These are phyloP conservation scores for Stachybotrys chlorohalonatus DNA, from an alignment of 2,329 filamentous ascomycete species.

Conservation along the genomic window DNA sequence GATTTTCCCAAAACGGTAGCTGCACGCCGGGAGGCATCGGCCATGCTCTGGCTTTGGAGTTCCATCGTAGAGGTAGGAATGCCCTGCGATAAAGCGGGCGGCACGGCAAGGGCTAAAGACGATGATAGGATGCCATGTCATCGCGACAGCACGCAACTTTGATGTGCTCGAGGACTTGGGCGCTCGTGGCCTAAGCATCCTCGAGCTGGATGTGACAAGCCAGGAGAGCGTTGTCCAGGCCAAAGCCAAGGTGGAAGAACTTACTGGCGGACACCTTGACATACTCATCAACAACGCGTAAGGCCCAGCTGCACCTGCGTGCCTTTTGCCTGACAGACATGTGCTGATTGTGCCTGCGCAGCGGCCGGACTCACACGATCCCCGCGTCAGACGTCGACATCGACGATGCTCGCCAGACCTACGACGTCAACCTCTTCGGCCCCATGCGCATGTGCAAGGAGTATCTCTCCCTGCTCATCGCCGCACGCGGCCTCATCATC, in stretches of 20 bases:
- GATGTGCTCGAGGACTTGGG: conserved; percentile 37
- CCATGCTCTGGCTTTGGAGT: conserved; percentile 42
- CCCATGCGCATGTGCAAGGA: conserved; percentile 46
- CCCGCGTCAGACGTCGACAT: conserved; percentile 43
- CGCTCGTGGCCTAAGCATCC: conserved; percentile 35
- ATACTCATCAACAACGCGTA: conserved; percentile 53
- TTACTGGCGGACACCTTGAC: conserved; percentile 45
- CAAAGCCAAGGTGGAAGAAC: conserved; percentile 32
- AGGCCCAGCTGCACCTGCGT: conserved; percentile 6
- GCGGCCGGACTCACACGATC: conserved; percentile 41
- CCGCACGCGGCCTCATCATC: conserved; percentile 40
- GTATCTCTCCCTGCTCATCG: conserved; percentile 40
- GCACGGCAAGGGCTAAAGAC: not conserved
- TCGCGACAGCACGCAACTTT: conserved; percentile 44
- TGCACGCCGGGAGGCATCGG: conserved; percentile 52
- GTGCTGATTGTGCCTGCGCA: conserved; percentile 10
- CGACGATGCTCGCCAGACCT: conserved; percentile 42
- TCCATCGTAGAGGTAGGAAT: conserved; percentile 37
- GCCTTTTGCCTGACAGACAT: not conserved
- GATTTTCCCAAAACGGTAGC: conserved; percentile 21
- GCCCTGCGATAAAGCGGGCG: not conserved
- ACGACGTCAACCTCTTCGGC: conserved; percentile 49
- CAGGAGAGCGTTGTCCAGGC: conserved; percentile 39
- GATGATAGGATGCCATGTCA: conserved; percentile 33
- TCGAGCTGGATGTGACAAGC: conserved; percentile 45